A percentile compares a stretch with the other conserved stretches of the same genome.
phyloP scores from a whole-genome alignment of 2,329 filamentous ascomycete species.

The Erysiphe neolycopersici region DNA sequence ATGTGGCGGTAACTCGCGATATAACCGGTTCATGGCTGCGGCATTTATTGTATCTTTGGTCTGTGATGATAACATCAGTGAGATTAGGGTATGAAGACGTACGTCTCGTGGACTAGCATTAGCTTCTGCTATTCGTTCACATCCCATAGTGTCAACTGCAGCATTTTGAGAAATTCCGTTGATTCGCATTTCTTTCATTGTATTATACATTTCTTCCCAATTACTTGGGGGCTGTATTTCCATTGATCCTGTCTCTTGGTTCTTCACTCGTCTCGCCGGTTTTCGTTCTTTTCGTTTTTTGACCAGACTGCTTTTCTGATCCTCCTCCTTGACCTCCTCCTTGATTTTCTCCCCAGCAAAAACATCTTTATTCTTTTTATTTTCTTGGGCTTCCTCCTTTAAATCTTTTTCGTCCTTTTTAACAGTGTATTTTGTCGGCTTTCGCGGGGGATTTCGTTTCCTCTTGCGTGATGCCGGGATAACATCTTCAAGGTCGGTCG shows the following conservation, averaged over 20 bases:
- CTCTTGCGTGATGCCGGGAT: constrained; percentile 18
- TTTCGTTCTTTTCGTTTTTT: constrained; percentile 17
- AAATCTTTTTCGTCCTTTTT: background rate
- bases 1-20: constrained; percentile 26
- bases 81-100: constrained; percentile 40
- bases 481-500: constrained; percentile 31
- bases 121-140: constrained; percentile 44
- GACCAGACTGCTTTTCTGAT: background rate
- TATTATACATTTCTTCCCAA: constrained; percentile 61
- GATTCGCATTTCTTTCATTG: constrained; percentile 50
- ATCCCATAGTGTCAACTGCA: constrained; percentile 94
- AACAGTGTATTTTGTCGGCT: constrained; percentile 8
- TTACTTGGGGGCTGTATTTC: constrained; percentile 36
- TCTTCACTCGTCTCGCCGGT: constrained; percentile 19
- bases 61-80: constrained; percentile 46
- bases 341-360: too few species aligned
- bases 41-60: constrained; percentile 51
- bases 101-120: constrained; percentile 22
- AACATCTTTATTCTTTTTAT: background rate
- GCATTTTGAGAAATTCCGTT: constrained; percentile 36
- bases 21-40: constrained; percentile 36
- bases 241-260: constrained; percentile 14
- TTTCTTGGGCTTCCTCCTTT: background rate
- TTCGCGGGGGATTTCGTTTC: constrained; percentile 17
- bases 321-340: background rate